A percentile compares a stretch with the other conserved stretches of the same genome.
phyloP scores from a whole-genome alignment of 2,329 filamentous ascomycete species.

The Ascochyta clinopodiicola region DNA sequence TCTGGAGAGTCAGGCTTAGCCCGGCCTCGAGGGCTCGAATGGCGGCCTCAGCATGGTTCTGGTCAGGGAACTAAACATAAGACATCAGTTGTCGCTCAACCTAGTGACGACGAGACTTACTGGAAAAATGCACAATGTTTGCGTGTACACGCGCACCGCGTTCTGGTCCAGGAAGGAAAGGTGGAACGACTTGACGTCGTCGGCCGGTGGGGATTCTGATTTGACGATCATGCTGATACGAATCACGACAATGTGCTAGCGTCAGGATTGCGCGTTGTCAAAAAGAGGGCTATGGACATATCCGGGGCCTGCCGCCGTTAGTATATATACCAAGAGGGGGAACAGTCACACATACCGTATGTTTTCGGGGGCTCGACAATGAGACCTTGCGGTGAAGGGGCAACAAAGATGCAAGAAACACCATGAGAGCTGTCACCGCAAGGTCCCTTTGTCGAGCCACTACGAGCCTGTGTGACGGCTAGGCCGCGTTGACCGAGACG shows the following conservation, averaged over 20 bases:
- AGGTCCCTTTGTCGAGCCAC: slow-evolving; percentile 28
- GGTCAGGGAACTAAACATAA: slow-evolving; percentile 34
- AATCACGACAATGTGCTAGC: slow-evolving; percentile 24
- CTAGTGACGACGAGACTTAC: slow-evolving; percentile 14
- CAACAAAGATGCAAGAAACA: slow-evolving; percentile 35
- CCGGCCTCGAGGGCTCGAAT: slow-evolving; percentile 33
- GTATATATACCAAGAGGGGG: slow-evolving; percentile 28
- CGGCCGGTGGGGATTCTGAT: slow-evolving; percentile 24
- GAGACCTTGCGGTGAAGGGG: slow-evolving; percentile 23
- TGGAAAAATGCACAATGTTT: slow-evolving; percentile 40
- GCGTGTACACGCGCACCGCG: slow-evolving; percentile 42
- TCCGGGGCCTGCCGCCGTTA: slow-evolving; percentile 23
- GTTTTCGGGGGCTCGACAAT: slow-evolving; percentile 14
- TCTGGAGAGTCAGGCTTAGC: slow-evolving; percentile 31
- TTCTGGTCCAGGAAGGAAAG: slow-evolving; percentile 42
- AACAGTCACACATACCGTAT: slow-evolving; percentile 29
- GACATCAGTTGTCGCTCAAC: not conserved
- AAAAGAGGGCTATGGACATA: slow-evolving; percentile 29
- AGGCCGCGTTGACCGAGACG: slow-evolving; percentile 34
- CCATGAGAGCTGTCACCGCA: slow-evolving; percentile 42
- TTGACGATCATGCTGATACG: slow-evolving; percentile 37
- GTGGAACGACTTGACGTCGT: slow-evolving; percentile 33
- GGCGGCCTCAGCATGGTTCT: slow-evolving; percentile 34
- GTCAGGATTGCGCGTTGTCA: slow-evolving; percentile 28
- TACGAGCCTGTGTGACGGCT: slow-evolving; percentile 38